Evolutionary conservation across 805 yeast species (phyloP).

Genomic region (Clavispora fructus): DNA sequence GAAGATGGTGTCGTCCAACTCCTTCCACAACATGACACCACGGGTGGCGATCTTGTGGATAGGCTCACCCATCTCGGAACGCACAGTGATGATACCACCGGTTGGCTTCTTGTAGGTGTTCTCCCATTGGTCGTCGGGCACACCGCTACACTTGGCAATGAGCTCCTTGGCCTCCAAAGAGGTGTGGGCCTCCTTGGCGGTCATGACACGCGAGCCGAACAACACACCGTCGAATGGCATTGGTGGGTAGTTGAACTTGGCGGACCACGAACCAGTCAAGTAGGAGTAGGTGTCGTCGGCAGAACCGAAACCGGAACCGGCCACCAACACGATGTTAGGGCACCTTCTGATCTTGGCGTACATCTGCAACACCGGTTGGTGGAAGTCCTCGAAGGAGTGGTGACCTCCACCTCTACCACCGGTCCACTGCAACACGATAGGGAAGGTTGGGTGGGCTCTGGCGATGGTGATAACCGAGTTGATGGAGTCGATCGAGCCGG

Average conservation of each 20-base stretch:
- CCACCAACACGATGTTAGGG: slow-evolving; percentile 81
- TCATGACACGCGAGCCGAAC: slow-evolving; percentile 96
- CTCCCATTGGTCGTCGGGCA: slow-evolving; percentile 86
- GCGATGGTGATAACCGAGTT: slow-evolving; percentile 85
- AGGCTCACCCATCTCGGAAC: slow-evolving; percentile 99
- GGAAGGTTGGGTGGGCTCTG: slow-evolving; percentile 92
- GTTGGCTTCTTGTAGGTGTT: slow-evolving; percentile 89
- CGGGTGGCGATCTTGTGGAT: slow-evolving; percentile 98
- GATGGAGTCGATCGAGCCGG: slow-evolving; percentile 94
- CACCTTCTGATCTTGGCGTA: slow-evolving; percentile 91
- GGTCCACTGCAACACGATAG: slow-evolving; percentile 97
- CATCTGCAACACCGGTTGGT: slow-evolving; percentile 94
- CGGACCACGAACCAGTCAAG: slow-evolving; percentile 97
- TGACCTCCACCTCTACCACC: slow-evolving; percentile 99
- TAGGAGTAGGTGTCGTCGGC: slow-evolving; percentile 96
- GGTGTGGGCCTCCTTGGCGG: slow-evolving; percentile 93
- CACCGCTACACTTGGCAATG: slow-evolving; percentile 88
- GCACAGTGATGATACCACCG: slow-evolving; percentile 94
- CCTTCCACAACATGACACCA: slow-evolving; percentile 96
- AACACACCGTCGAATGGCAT: slow-evolving; percentile 99
- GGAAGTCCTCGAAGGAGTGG: slow-evolving; percentile 98
- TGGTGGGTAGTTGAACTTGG: slow-evolving; percentile 80
- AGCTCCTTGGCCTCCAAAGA: slow-evolving; percentile 91
- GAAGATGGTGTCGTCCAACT: slow-evolving; percentile 91
- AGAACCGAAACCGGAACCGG: slow-evolving; percentile 98